Base-by-base conservation (phyloP, 768 basidiomycete genomes). In the Phlebiopsis gigantea region DNA sequence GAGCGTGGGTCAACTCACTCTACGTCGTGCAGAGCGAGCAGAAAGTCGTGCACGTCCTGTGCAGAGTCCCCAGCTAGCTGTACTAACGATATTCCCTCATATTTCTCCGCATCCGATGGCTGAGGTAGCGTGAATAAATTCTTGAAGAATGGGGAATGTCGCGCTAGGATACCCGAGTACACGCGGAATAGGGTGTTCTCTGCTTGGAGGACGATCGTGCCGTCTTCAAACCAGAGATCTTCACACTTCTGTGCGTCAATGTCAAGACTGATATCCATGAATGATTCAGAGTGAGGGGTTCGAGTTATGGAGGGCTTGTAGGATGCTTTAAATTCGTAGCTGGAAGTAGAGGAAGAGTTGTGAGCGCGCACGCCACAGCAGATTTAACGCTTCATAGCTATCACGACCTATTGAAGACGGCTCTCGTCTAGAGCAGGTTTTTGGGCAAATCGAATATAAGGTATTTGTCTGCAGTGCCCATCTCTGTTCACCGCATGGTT, bases 211-310 rank as follows among this genome's bases (percentile, higher is more conserved):
- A 69, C 53, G 30, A 69, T 52, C 5, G 55, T 62, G 17, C 68
- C 61, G 34, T 69, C 68, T 4, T 58, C 51, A 29, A 65, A 64
- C 65, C 65, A 68, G 21, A 67, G 43, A 15, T 65, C 59, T 39
- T 51, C 50, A 19, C 44, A 45, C 10, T 19, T 19, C 44, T 45
- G n/a, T n/a, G n/a, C n/a, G n/a, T n/a, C n/a, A n/a, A n/a, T n/a
- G n/a, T n/a, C n/a, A n/a, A n/a, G n/a, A n/a, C n/a, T n/a, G n/a
- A n/a, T n/a, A n/a, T n/a, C n/a, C n/a, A n/a, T n/a, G n/a, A n/a
- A n/a, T n/a, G n/a, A n/a, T n/a, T n/a, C n/a, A n/a, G n/a, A n/a
- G n/a, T n/a, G n/a, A n/a, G n/a, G n/a, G n/a, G n/a, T n/a, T n/a
- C n/a, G n/a, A n/a, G n/a, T n/a, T n/a, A n/a, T n/a, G n/a, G n/a